These are phyloP conservation scores for Exophiala spinifera DNA, from an alignment of 2,329 filamentous ascomycete species.

Conservation along the genomic window DNA sequence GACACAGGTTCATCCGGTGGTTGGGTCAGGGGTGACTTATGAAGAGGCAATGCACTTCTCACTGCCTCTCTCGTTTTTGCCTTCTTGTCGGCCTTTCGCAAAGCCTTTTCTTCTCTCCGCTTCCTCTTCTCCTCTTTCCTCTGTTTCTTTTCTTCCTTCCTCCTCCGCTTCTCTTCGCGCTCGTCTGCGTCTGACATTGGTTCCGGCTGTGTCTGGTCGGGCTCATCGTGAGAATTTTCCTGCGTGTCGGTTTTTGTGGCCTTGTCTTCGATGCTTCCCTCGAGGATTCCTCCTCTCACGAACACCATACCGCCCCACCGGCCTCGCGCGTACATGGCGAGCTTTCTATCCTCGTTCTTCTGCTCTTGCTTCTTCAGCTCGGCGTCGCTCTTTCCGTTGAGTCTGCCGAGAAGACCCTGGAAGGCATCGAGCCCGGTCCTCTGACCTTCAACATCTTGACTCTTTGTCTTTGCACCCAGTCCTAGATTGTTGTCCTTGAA, in stretches of 20 bases:
- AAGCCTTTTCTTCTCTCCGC: conserved; percentile 31
- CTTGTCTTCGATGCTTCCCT: conserved; percentile 48
- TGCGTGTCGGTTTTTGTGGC: conserved; percentile 39
- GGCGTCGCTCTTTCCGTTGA: conserved; percentile 84
- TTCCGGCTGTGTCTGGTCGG: background rate
- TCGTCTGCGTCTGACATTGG: conserved; percentile 29
- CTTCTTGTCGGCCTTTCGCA: conserved; percentile 31
- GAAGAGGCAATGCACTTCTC: background rate
- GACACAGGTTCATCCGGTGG: conserved; percentile 22
- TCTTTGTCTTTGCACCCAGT: conserved; percentile 70
- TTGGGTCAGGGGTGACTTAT: conserved; percentile 10
- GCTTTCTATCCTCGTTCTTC: conserved; percentile 65
- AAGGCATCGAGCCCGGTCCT: conserved; percentile 85
- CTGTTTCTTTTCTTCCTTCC: conserved; percentile 28
- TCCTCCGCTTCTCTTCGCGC: conserved; percentile 30
- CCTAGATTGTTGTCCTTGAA: conserved; percentile 90
- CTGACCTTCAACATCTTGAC: conserved; percentile 62
- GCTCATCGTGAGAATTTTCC: conserved; percentile 53
- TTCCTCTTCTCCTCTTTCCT: conserved; percentile 33
- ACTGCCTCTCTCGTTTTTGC: conserved; percentile 28
- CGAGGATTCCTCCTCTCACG: conserved; percentile 74
- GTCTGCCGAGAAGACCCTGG: conserved; percentile 76
- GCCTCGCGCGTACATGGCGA: conserved; percentile 68
- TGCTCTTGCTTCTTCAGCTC: conserved; percentile 68
- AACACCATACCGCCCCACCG: conserved; percentile 82